These are phyloP conservation scores for Lavandula angustifolia DNA, from an alignment of 257 asterid species.

Conservation along the genomic window DNA sequence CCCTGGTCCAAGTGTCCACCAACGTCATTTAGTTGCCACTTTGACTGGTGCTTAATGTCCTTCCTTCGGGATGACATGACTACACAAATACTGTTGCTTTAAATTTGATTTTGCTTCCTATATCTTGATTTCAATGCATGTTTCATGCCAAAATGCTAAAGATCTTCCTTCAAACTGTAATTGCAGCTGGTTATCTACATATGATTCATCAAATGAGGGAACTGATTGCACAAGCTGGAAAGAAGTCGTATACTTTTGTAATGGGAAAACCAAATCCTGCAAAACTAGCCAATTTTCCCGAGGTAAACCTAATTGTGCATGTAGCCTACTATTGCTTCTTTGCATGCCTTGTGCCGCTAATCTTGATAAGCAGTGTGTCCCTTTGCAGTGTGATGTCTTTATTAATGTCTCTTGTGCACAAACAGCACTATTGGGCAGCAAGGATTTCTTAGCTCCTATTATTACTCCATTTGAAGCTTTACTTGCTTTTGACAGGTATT, in stretches of 20 bases:
- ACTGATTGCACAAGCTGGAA: slow-evolving; percentile 75
- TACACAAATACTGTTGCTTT: slow-evolving; percentile 4
- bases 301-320: slow-evolving; percentile 46
- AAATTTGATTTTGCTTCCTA: slow-evolving; percentile 5
- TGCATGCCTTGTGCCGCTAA: slow-evolving; percentile 6
- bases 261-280: slow-evolving; percentile 98
- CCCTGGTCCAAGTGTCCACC: background rate
- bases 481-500: slow-evolving; percentile 82
- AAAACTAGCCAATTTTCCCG: slow-evolving; percentile 94
- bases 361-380: slow-evolving; percentile 23
- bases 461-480: slow-evolving; percentile 95
- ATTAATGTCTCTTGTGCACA: slow-evolving; percentile 87
- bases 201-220: slow-evolving; percentile 88
- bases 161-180: slow-evolving; percentile 28
- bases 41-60: background rate
- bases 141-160: slow-evolving; percentile 30
- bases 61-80: slow-evolving; percentile 1
- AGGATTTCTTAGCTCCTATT: slow-evolving; percentile 94
- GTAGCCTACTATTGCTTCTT: slow-evolving; percentile 9
- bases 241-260: slow-evolving; percentile 84
- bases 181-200: slow-evolving; percentile 88
- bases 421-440: slow-evolving; percentile 87
- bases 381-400: slow-evolving; percentile 83
- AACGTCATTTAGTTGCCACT: background rate
- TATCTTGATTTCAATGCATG: slow-evolving; percentile 6